Conservation (phyloP, 2,329 filamentous ascomycete species). For the Phoma sp. region DNA sequence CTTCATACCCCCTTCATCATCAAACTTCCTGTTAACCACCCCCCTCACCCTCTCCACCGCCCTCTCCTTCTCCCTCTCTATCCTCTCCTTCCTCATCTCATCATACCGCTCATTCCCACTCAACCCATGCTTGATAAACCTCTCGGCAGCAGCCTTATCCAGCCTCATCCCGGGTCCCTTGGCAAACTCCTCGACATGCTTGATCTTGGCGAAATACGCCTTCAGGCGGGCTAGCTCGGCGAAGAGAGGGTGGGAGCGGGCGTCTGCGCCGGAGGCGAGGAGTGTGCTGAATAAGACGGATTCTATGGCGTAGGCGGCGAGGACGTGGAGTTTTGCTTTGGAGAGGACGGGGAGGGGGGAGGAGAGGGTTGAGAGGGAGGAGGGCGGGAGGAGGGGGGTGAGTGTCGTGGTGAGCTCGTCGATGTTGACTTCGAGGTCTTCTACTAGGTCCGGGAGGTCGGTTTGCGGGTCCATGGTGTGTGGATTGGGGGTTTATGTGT, state of each 20-base stretch:
- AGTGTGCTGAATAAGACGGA: constrained; percentile 87
- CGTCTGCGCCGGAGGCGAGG: constrained; percentile 76
- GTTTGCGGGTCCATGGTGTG: constrained; percentile 60
- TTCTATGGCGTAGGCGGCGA: constrained; percentile 87
- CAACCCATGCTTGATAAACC: constrained; percentile 84
- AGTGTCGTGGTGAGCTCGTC: constrained; percentile 79
- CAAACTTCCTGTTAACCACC: constrained; percentile 38
- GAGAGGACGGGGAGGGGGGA: constrained; percentile 89
- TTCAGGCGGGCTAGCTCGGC: constrained; percentile 84
- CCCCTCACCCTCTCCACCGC: constrained; percentile 30
- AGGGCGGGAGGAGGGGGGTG: constrained; percentile 72
- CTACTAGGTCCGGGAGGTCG: constrained; percentile 71
- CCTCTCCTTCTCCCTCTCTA: constrained; percentile 45
- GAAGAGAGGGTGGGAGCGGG: constrained; percentile 85
- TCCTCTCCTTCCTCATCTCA: constrained; percentile 46
- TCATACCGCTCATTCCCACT: constrained; percentile 59
- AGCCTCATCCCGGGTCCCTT: constrained; percentile 59
- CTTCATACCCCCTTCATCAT: constrained; percentile 25
- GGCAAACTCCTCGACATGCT: constrained; percentile 66
- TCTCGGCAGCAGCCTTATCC: constrained; percentile 78
- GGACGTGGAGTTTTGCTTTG: constrained; percentile 91
- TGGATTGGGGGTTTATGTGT: neutral
- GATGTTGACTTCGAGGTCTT: constrained; percentile 78
- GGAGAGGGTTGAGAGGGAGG: constrained; percentile 70
- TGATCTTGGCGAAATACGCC: constrained; percentile 93